Evolutionary conservation across 2,329 filamentous ascomycete species (phyloP).

Genomic region (Akanthomyces muscarius): DNA sequence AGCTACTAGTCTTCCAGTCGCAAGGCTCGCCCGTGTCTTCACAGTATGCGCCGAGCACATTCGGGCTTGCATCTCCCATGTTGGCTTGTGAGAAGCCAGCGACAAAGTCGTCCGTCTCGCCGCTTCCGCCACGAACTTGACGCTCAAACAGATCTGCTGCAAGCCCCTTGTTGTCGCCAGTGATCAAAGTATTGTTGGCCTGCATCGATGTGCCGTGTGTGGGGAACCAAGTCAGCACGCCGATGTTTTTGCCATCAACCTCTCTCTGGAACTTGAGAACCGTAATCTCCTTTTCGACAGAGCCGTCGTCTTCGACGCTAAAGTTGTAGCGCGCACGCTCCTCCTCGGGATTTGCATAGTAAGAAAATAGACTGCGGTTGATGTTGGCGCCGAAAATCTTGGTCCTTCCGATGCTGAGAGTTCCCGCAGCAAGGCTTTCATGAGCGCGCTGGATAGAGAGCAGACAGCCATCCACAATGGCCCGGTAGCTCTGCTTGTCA

Average conservation of each 20-base stretch:
- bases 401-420: constrained; percentile 58
- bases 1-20: constrained; percentile 75
- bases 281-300: constrained; percentile 71
- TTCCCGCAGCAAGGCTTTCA: constrained; percentile 50
- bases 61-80: constrained; percentile 85
- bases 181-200: constrained; percentile 83
- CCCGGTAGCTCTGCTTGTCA: constrained; percentile 76
- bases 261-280: constrained; percentile 69
- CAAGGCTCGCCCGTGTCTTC: constrained; percentile 71
- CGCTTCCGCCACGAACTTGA: constrained; percentile 51
- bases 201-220: constrained; percentile 88
- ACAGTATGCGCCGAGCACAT: constrained; percentile 78
- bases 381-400: constrained; percentile 70
- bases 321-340: constrained; percentile 64
- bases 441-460: constrained; percentile 78
- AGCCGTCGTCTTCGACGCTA: constrained; percentile 35
- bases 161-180: constrained; percentile 91
- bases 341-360: constrained; percentile 72
- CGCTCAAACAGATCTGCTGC: constrained; percentile 81
- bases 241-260: constrained; percentile 68
- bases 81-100: constrained; percentile 90
- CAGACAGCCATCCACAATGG: constrained; percentile 79
- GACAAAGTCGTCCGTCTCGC: constrained; percentile 65
- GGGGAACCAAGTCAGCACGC: constrained; percentile 85
- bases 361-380: constrained; percentile 80